A percentile compares a stretch with the other conserved stretches of the same genome.
Conservation (phyloP, 805 yeast genomes). For the Candida sakaeoensis region DNA sequence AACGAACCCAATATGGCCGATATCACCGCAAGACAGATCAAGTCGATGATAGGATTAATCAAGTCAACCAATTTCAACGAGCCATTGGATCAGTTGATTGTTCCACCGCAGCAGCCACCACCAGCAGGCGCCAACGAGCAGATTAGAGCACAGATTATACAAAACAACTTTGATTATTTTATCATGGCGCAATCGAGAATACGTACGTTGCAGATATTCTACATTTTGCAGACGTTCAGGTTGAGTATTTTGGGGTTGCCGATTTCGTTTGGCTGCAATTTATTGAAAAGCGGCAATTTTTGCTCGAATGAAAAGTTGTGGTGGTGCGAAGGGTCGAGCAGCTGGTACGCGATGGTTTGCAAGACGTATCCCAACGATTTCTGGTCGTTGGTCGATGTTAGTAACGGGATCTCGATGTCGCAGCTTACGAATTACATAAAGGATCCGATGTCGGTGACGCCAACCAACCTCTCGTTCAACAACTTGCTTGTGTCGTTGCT, state of each 20-base stretch:
- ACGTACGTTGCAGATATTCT: constrained; percentile 49
- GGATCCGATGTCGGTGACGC: constrained; percentile 13
- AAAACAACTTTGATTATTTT: constrained; percentile 47
- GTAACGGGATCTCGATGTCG: constrained; percentile 45
- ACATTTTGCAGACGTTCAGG: constrained; percentile 46
- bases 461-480: constrained; percentile 39
- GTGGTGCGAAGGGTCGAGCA: constrained; percentile 45
- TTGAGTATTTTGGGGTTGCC: constrained; percentile 42
- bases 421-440: neutral
- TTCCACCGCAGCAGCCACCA: constrained; percentile 44
- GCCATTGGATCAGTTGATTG: constrained; percentile 43
- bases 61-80: constrained; percentile 50
- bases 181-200: constrained; percentile 54
- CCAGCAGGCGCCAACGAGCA: no score
- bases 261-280: constrained; percentile 36
- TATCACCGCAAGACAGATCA: constrained; percentile 49
- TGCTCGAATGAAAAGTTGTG: constrained; percentile 60
- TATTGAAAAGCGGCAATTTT: constrained; percentile 61
- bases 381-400: constrained; percentile 45
- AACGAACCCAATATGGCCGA: constrained; percentile 51
- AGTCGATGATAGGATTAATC: constrained; percentile 51
- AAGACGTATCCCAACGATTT: constrained; percentile 17
- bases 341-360: constrained; percentile 42
- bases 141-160: constrained; percentile 26
- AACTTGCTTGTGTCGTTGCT: constrained; percentile 55